Conservation (phyloP, 2,329 filamentous ascomycete species). For the Lecanicillium sp. region DNA sequence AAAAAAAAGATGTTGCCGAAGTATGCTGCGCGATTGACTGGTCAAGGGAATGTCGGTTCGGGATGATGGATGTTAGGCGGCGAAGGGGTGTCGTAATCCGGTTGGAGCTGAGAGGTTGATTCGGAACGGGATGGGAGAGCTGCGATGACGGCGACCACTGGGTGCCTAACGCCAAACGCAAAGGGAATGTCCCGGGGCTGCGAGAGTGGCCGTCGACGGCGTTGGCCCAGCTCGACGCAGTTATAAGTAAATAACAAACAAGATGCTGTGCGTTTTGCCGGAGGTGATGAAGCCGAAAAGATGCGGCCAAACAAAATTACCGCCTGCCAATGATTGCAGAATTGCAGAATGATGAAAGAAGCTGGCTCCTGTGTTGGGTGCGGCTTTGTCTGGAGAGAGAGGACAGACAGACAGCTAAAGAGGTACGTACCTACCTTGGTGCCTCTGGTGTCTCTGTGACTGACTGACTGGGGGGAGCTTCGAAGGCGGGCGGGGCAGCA, state of each 20-base stretch:
- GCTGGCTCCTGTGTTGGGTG: too few relatives aligned
- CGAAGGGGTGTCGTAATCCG: slow-evolving; percentile 9
- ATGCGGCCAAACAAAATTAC: too few relatives aligned
- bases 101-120: neutral
- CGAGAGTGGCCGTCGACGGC: too few relatives aligned
- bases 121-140: slow-evolving; percentile 3
- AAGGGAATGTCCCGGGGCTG: neutral
- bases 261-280: too few relatives aligned
- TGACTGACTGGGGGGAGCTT: neutral
- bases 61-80: slow-evolving; percentile 8
- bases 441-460: too few relatives aligned
- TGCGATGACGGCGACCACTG: slow-evolving; percentile 14
- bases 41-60: neutral
- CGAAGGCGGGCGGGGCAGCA: neutral
- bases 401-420: too few relatives aligned
- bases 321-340: too few relatives aligned
- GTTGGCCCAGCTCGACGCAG: neutral
- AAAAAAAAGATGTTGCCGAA: neutral
- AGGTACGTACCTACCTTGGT: too few relatives aligned
- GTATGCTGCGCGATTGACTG: neutral
- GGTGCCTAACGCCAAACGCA: slow-evolving; percentile 9
- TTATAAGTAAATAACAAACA: neutral
- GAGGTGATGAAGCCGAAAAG: too few relatives aligned
- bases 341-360: too few relatives aligned
- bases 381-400: too few relatives aligned